phyloP scores from a whole-genome alignment of 2,329 filamentous ascomycete species.

The Colletotrichum noveboracense region DNA sequence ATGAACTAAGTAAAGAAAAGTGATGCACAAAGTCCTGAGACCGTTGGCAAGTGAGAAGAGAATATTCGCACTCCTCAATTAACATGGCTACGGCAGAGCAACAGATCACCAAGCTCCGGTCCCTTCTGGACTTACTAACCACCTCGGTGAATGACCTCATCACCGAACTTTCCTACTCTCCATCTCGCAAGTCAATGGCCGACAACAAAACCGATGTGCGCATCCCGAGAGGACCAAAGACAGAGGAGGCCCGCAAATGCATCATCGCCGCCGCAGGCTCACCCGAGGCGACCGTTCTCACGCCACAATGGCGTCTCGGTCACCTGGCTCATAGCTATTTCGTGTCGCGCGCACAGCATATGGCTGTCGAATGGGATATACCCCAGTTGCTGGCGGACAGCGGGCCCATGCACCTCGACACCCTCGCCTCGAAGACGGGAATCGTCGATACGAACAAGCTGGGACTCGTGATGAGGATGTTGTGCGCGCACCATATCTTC shows the following conservation, averaged over 20 bases:
- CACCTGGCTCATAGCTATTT: slow-evolving; percentile 7
- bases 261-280: background rate
- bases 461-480: slow-evolving; percentile 14
- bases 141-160: slow-evolving; percentile 8
- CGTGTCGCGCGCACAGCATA: slow-evolving; percentile 11
- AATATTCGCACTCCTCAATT: background rate
- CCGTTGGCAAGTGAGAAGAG: background rate
- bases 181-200: background rate
- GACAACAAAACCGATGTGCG: background rate
- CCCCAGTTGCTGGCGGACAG: background rate
- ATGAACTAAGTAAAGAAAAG: background rate
- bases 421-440: slow-evolving; percentile 5
- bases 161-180: background rate
- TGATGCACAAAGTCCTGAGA: background rate
- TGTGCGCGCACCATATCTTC: slow-evolving; percentile 14
- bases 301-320: slow-evolving; percentile 11
- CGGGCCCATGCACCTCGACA: background rate
- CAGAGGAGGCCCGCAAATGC: slow-evolving; percentile 6
- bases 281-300: background rate
- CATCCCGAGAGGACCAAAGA: background rate
- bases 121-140: background rate
- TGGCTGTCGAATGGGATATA: slow-evolving; percentile 14
- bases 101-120: slow-evolving; percentile 3
- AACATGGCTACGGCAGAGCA: slow-evolving; percentile 8
- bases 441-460: slow-evolving; percentile 6